These are phyloP conservation scores for Adansonia gregorii DNA, from an alignment of 441 rosid genomes.

Conservation along the genomic window DNA sequence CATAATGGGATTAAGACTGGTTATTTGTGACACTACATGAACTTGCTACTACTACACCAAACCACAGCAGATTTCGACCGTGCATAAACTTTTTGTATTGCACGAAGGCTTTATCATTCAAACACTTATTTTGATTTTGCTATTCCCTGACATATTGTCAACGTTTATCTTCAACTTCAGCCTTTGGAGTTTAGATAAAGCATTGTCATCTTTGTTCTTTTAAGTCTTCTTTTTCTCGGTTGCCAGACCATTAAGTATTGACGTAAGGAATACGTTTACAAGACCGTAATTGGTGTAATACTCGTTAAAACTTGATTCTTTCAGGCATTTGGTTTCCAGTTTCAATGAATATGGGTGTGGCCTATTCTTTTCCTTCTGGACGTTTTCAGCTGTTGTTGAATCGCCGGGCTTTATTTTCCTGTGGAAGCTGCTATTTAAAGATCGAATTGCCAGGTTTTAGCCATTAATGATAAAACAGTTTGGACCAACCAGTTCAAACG, in stretches of 20 bases:
- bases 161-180: neutral
- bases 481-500: no score
- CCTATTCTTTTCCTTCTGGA: neutral
- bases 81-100: slow-evolving; percentile 17
- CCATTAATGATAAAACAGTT: no score
- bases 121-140: neutral
- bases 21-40: slow-evolving; percentile 32
- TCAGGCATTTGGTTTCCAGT: neutral
- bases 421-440: neutral
- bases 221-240: neutral
- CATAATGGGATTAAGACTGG: slow-evolving; percentile 41
- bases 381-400: neutral
- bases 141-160: neutral
- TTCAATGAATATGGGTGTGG: neutral
- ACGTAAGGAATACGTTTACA: neutral
- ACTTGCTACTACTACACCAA: slow-evolving; percentile 19
- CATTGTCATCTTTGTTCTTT: neutral
- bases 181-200: neutral
- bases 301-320: neutral
- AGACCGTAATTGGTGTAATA: neutral
- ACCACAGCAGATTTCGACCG: neutral
- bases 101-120: neutral
- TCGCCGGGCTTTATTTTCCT: neutral
- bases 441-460: slow-evolving; percentile 4
- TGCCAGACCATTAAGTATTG: neutral